Evolutionary conservation across 371 early-diverging fungal species (phyloP).

Genomic region (Mortierella sp.): DNA sequence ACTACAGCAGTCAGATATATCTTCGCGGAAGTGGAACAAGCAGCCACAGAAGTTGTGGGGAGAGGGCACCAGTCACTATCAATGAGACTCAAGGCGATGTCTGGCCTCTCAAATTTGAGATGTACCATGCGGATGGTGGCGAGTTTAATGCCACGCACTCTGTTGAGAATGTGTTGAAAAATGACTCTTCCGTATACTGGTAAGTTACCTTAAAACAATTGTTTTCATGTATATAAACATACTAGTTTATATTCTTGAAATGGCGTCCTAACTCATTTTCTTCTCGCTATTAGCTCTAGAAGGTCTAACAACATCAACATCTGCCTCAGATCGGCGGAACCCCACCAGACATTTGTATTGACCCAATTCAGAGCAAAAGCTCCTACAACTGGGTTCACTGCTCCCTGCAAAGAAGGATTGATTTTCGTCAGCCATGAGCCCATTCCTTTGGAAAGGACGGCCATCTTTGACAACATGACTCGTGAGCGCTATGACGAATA

Average conservation of each 20-base stretch:
- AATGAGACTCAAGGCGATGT: constrained; percentile 31
- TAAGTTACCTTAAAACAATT: constrained; percentile 6
- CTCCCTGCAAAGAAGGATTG: constrained; percentile 53
- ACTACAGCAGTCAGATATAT: background rate
- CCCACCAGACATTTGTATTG: constrained; percentile 33
- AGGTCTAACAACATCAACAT: constrained; percentile 51
- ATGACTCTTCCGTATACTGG: constrained; percentile 54
- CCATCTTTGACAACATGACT: constrained; percentile 50
- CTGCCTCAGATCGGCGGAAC: constrained; percentile 32
- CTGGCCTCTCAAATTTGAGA: constrained; percentile 48
- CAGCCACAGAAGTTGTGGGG: constrained; percentile 19
- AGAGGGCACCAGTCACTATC: background rate
- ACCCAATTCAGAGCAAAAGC: constrained; percentile 50
- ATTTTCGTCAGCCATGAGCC: constrained; percentile 56
- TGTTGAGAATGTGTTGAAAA: constrained; percentile 51
- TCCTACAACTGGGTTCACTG: constrained; percentile 51
- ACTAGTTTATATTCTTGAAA: background rate
- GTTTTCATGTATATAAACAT: background rate
- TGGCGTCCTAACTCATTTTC: background rate
- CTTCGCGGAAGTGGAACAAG: background rate
- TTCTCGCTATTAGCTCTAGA: constrained; percentile 22
- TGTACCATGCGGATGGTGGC: constrained; percentile 53
- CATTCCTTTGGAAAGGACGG: constrained; percentile 39
- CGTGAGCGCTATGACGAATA: constrained; percentile 41
- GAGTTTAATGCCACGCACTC: constrained; percentile 53